Evolutionary conservation across 495 filamentous ascomycete genomes (phyloP).

Genomic region (Xylaria castorea): DNA sequence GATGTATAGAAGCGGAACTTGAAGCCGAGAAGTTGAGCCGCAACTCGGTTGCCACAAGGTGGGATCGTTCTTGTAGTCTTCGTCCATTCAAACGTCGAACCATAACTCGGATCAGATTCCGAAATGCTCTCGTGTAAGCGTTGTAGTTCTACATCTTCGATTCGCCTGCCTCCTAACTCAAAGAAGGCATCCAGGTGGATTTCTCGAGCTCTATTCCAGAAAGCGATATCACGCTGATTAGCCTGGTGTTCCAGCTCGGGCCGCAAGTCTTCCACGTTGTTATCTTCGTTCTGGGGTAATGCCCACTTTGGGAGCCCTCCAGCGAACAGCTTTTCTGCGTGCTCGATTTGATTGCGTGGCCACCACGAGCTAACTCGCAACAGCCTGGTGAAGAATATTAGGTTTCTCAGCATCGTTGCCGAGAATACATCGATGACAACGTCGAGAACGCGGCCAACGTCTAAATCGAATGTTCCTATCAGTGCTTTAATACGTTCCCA

Average conservation of each 20-base stretch:
- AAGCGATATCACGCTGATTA: conserved; percentile 70
- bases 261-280: conserved; percentile 38
- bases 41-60: conserved; percentile 84
- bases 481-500: conserved; percentile 82
- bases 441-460: conserved; percentile 93
- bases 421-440: conserved; percentile 90
- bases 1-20: conserved; percentile 94
- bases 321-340: conserved; percentile 42
- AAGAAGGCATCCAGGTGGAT: conserved; percentile 85
- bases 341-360: conserved; percentile 67
- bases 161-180: conserved; percentile 71
- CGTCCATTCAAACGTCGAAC: conserved; percentile 69
- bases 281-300: conserved; percentile 75
- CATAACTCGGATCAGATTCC: conserved; percentile 41
- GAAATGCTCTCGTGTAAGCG: conserved; percentile 53
- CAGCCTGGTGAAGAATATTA: conserved; percentile 90
- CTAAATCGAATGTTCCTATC: conserved; percentile 90
- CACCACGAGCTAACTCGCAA: conserved; percentile 95
- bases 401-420: conserved; percentile 81
- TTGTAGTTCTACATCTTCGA: conserved; percentile 58
- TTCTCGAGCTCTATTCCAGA: conserved; percentile 82
- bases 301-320: conserved; percentile 83
- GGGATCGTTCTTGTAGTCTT: conserved; percentile 78
- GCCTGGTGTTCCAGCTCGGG: conserved; percentile 55
- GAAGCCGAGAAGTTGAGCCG: conserved; percentile 94